Base-by-base conservation (phyloP, 1,139 yeast genomes). In the Candida smagusa region DNA sequence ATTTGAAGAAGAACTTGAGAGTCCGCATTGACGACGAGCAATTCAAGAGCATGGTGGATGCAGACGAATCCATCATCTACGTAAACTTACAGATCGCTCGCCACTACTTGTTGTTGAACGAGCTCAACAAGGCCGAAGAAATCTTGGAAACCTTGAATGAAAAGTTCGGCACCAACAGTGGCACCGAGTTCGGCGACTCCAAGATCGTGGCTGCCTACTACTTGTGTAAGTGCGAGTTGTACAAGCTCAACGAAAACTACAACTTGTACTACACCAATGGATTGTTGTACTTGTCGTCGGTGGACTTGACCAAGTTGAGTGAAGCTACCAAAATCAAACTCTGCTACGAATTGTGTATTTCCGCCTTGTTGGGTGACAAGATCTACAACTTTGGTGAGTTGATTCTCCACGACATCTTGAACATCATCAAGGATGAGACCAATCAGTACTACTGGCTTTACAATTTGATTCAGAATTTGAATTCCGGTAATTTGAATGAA, bases 381-480 rank as follows among this genome's bases (percentile, higher is more conserved):
- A 86, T 92, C 49, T 94, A 89, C 70, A 92, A 90, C 65, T 92
- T 92, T 62, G 98, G 98, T 37, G 98, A 94, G 63, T 77, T 92
- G 48, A 75, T 92, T 43, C 79, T 89, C 57, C 97, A 92, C 59
- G 96, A 95, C 36, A 81, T 90, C 39, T 75, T 92, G 59, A 61
- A 72, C 36, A 68, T 74, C 32, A 71, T 85, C 38, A 61, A 73
- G 31, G 61, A 60, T 24, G 42, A 40, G 24, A 68, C 68, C 39
- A 65, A 77, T 30, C 71, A 72, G 36, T 81, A 79, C 56, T 62
- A 68, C 37, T 90, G 97, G 96, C 67, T 94, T 42, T 78, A 81
- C 45, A 75, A 82, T 38, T 67, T 90, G 47, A 69, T 92, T 40
- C 71, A 77, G 41, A 73, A 84, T 27, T 70, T 92, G 53, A 89